Conservation (phyloP, 805 yeast species). For the Peterozyma toletana region DNA sequence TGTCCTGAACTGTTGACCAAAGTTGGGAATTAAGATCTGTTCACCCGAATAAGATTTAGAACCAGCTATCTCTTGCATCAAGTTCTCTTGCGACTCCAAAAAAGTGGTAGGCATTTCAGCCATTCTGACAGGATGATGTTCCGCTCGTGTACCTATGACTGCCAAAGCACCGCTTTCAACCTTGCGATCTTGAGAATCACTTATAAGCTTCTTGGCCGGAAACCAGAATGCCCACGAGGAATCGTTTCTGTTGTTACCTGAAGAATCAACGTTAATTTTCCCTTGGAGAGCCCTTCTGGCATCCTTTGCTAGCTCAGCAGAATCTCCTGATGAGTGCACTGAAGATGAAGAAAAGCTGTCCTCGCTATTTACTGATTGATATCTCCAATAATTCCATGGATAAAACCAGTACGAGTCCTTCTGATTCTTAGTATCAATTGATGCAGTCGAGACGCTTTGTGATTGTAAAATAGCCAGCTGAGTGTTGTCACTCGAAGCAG, state of each 20-base stretch:
- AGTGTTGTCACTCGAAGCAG: neutral
- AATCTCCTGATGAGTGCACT: constrained; percentile 11
- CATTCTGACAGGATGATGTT: constrained; percentile 18
- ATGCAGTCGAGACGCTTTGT: neutral
- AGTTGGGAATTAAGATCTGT: constrained; percentile 18
- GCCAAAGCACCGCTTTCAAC: constrained; percentile 16
- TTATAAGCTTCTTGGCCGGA: neutral
- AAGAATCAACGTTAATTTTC: constrained; percentile 10
- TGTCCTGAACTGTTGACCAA: constrained; percentile 18
- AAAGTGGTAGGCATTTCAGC: constrained; percentile 19
- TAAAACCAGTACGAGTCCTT: constrained; percentile 6
- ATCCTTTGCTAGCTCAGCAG: constrained; percentile 16
- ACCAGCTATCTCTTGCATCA: constrained; percentile 4
- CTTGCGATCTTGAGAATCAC: neutral
- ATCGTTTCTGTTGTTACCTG: constrained; percentile 11
- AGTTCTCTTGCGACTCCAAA: constrained; percentile 19
- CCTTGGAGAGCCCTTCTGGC: constrained; percentile 16
- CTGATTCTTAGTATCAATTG: neutral
- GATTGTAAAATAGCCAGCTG: neutral
- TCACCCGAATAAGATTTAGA: neutral
- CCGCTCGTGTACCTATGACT: constrained; percentile 21
- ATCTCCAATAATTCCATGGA: constrained; percentile 14
- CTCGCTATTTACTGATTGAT: neutral
- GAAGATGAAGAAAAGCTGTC: constrained; percentile 6
- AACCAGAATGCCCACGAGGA: constrained; percentile 21